Evolutionary conservation across 2,329 filamentous ascomycete genomes (phyloP), one percentile per base, ranked within the genome.

Genomic region (Herpotrichia juniperi): DNA sequence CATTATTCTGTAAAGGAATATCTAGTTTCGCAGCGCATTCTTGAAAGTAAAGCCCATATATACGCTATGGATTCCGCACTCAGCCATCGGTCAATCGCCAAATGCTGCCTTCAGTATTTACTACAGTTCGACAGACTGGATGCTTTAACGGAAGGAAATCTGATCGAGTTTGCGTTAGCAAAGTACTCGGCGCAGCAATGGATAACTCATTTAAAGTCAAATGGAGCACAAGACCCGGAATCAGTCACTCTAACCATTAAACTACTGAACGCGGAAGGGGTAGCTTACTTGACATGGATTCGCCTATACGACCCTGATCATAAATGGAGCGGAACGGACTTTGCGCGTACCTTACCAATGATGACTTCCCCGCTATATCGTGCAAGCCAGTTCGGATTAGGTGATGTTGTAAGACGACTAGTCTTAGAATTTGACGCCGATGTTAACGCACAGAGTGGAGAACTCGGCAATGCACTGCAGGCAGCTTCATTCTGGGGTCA

Each of bases 1-100:
- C 71, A 73, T 47, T 73, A 68, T 44, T 73, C 69, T 17, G 69
- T 73, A n/a, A 59, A 71, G 42, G 71, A 73, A 31, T 73, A 71
- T 28, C 66, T 73, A 22, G 12, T 64, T 0, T 72, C 68, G 34
- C 54, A 61, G 11, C 62, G 65, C 22, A 65, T 67, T 28, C 44
- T 37, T 17, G 46, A 61, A 58, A 59, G 64, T 7, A 21, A 31
- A 39, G 62, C 61, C 50, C 43, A 42, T 25, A 40, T 42, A 4
- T 72, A 64, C 44, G 52, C 58, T 35, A 64, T 72, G 58, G 54
- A 62, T 45, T 51, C 61, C 2, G 42, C 28, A 16, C 42, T 24
- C 24, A 63, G 65, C 25, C 58, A 71, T 22, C 44, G 42, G 8
- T 39, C 46, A 6, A 61, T 73, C 43, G 46, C 63, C n/a, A 53